These are phyloP conservation scores for Coemansia sp. DNA, from an alignment of 192 early-diverging fungal species.

Conservation along the genomic window DNA sequence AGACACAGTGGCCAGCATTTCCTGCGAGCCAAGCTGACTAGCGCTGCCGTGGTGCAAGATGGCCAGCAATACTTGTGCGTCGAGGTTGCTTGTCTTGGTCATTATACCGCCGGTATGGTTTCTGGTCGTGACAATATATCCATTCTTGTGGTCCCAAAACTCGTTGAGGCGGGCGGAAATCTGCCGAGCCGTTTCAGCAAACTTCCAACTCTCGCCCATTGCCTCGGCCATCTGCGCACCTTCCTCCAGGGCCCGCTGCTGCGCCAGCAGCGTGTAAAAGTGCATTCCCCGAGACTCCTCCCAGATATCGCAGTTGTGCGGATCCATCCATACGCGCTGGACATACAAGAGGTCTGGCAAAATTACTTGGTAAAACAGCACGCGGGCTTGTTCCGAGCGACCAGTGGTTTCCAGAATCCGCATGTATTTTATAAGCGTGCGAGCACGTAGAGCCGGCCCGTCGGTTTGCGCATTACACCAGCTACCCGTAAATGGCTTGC, in stretches of 20 bases:
- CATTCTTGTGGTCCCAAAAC: slow-evolving; percentile 49
- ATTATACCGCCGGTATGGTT: slow-evolving; percentile 41
- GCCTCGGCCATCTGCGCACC: slow-evolving; percentile 53
- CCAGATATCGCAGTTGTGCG: slow-evolving; percentile 68
- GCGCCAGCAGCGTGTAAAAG: slow-evolving; percentile 68
- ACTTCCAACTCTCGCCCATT: neutral
- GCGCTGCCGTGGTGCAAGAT: slow-evolving; percentile 39
- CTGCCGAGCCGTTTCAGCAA: slow-evolving; percentile 24
- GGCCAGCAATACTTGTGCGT: slow-evolving; percentile 62
- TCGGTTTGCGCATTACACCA: slow-evolving; percentile 73
- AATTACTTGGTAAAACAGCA: neutral
- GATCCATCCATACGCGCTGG: slow-evolving; percentile 45
- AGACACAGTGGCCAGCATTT: slow-evolving; percentile 23
- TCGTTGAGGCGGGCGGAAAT: slow-evolving; percentile 32
- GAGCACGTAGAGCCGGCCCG: slow-evolving; percentile 60
- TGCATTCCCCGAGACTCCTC: slow-evolving; percentile 71
- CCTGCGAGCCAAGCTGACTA: slow-evolving; percentile 18
- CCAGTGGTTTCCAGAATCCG: neutral
- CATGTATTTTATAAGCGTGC: slow-evolving; percentile 17
- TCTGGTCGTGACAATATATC: slow-evolving; percentile 44
- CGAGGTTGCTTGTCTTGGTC: slow-evolving; percentile 56
- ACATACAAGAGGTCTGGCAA: slow-evolving; percentile 61
- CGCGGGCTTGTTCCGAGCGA: neutral
- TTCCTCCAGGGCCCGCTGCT: slow-evolving; percentile 56
- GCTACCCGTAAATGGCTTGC: slow-evolving; percentile 37